These are phyloP conservation scores for Zymoseptoria pseudotritici DNA, from an alignment of 2,329 filamentous ascomycete genomes.

Conservation along the genomic window DNA sequence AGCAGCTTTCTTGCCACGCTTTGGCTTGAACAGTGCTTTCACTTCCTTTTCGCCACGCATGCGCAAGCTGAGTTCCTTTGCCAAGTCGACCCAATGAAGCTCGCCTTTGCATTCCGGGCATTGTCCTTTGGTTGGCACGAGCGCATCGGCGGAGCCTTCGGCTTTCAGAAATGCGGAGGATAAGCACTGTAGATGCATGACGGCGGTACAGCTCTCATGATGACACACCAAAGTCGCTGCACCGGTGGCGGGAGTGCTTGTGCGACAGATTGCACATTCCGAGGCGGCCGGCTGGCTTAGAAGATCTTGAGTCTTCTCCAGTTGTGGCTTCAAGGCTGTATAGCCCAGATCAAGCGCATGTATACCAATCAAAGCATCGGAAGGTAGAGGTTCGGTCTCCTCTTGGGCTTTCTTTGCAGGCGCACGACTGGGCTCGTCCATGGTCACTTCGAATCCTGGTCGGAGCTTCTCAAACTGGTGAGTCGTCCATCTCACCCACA, in stretches of 20 bases:
- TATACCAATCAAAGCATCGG: conserved; percentile 26
- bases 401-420: conserved; percentile 12
- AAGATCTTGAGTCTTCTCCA: conserved; percentile 45
- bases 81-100: conserved; percentile 67
- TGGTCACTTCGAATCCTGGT: conserved; percentile 40
- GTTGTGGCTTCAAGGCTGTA: conserved; percentile 39
- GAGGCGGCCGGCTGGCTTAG: conserved; percentile 32
- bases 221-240: conserved; percentile 48
- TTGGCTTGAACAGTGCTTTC: conserved; percentile 55
- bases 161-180: conserved; percentile 44
- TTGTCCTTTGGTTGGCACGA: conserved; percentile 52
- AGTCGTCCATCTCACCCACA: conserved; percentile 58
- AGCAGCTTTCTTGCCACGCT: conserved; percentile 12
- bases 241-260: conserved; percentile 29
- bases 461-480: conserved; percentile 44
- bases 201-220: conserved; percentile 38
- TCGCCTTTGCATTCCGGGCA: conserved; percentile 63
- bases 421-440: conserved; percentile 13
- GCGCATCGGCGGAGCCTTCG: conserved; percentile 26
- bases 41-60: conserved; percentile 63
- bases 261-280: conserved; percentile 45
- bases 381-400: conserved; percentile 11
- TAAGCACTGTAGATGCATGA: conserved; percentile 52
- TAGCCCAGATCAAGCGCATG: conserved; percentile 49
- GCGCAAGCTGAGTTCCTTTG: conserved; percentile 74